phyloP scores from a whole-genome alignment of 2,329 filamentous ascomycete genomes.

The Seiridium unicorne region DNA sequence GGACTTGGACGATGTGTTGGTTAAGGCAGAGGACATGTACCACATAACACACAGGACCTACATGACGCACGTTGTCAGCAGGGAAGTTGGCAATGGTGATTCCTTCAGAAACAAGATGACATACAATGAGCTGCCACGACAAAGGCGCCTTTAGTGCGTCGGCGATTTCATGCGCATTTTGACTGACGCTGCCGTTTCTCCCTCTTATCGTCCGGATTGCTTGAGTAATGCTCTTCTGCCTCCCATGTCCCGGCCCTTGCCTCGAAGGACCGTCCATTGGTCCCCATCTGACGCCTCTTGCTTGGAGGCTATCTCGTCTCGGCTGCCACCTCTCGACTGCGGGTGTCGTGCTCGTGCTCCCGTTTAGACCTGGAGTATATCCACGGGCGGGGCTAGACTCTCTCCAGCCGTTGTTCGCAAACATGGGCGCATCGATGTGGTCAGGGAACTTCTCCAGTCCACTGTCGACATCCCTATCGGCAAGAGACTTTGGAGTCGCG shows the following conservation, averaged over 20 bases:
- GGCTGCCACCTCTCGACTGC: conserved; percentile 29
- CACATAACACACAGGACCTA: conserved; percentile 84
- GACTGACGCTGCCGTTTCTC: conserved; percentile 80
- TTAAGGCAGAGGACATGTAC: conserved; percentile 94
- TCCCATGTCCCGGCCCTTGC: conserved; percentile 45
- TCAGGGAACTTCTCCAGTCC: conserved; percentile 33
- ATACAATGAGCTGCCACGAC: conserved; percentile 83
- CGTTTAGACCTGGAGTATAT: conserved; percentile 23
- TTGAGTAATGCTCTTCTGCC: conserved; percentile 86
- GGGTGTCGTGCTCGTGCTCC: conserved; percentile 22
- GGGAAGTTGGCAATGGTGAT: conserved; percentile 15
- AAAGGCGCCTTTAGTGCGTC: conserved; percentile 88
- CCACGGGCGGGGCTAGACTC: conserved; percentile 18
- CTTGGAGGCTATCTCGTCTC: conserved; percentile 18
- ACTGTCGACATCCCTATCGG: conserved; percentile 17
- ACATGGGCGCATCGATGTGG: conserved; percentile 31
- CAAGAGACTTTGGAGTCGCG: conserved; percentile 22
- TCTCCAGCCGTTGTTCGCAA: conserved; percentile 21
- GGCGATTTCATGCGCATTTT: conserved; percentile 90
- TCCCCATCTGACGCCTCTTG: conserved; percentile 27
- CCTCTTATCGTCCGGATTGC: conserved; percentile 81
- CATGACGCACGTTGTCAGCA: conserved; percentile 21
- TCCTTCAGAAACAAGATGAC: conserved; percentile 18
- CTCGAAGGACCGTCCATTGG: conserved; percentile 21
- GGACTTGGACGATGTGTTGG: conserved; percentile 96